A percentile compares a stretch with the other conserved stretches of the same genome.
Conservation (phyloP, 768 basidiomycete species). For the Boletus fagicola region DNA sequence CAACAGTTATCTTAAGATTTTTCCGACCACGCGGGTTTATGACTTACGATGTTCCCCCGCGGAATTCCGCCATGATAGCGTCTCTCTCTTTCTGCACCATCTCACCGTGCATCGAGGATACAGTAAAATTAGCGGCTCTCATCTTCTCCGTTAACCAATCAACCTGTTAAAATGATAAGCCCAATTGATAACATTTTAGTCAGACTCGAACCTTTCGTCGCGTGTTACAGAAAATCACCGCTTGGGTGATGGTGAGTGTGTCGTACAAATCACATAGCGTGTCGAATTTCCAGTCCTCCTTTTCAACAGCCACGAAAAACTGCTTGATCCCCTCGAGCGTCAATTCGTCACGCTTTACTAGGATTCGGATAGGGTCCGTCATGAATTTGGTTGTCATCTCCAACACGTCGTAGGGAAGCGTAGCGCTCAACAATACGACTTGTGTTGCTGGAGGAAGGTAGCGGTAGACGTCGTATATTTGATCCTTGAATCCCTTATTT, state of each 20-base stretch:
- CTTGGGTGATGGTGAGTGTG: conserved; percentile 97
- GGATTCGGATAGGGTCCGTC: conserved; percentile 97
- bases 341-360: conserved; percentile 99
- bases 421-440: conserved; percentile 94
- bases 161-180: conserved; percentile 51
- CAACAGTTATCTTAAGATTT: conserved; percentile 4
- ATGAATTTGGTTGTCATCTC: conserved; percentile 99
- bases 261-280: conserved; percentile 97
- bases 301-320: conserved; percentile 98
- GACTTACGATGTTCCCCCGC: conserved; percentile 84
- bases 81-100: conserved; percentile 96
- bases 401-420: conserved; percentile 92
- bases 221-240: conserved; percentile 99
- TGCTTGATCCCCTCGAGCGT: conserved; percentile 96
- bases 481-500: conserved; percentile 98
- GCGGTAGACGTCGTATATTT: conserved; percentile 98
- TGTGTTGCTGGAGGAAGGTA: conserved; percentile 97
- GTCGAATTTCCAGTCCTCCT: conserved; percentile 99
- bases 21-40: not conserved
- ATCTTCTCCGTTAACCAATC: conserved; percentile 99
- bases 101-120: conserved; percentile 94
- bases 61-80: conserved; percentile 96
- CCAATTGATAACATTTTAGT: not conserved
- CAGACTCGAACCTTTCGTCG: conserved; percentile 74
- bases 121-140: conserved; percentile 98